Conservation (phyloP, 2,329 filamentous ascomycete genomes). For the Diplodia corticola region DNA sequence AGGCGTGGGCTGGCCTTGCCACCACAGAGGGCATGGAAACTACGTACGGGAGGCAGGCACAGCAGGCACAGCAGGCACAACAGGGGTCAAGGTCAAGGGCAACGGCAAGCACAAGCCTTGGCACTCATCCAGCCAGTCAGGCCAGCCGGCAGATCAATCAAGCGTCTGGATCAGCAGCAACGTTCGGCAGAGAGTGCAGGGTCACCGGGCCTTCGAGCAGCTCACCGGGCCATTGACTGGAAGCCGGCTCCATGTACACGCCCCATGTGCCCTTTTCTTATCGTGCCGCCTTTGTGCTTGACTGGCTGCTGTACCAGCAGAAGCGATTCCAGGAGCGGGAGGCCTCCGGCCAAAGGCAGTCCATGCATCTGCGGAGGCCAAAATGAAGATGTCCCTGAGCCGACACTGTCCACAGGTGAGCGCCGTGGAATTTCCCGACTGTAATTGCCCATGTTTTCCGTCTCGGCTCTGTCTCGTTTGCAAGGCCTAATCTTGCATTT, state of each 20-base stretch:
- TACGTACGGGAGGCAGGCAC: not conserved
- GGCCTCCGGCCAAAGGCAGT: not conserved
- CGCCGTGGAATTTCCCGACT: not conserved
- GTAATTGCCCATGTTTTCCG: not conserved
- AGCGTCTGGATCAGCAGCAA: slow-evolving; percentile 9
- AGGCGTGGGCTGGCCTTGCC: not conserved
- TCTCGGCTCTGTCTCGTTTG: not conserved
- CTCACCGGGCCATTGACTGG: not conserved
- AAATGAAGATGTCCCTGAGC: not conserved
- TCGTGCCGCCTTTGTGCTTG: not conserved
- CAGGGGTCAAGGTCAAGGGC: too few relatives aligned
- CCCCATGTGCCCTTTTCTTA: not conserved
- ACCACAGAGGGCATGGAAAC: not conserved
- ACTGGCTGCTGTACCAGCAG: not conserved
- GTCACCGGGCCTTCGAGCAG: too few relatives aligned
- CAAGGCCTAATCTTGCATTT: not conserved
- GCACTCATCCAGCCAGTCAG: not conserved
- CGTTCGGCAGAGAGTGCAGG: not conserved
- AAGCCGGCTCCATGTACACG: not conserved
- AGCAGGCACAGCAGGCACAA: too few relatives aligned
- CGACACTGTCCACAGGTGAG: not conserved
- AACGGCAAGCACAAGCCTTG: not conserved
- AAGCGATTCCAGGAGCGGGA: not conserved
- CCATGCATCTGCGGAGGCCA: not conserved
- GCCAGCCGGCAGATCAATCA: not conserved